Percentiles rank a stretch among this genome's conserved stretches.
phyloP scores from a whole-genome alignment of 2,329 filamentous ascomycete species.

The Aspergillus sergii region DNA sequence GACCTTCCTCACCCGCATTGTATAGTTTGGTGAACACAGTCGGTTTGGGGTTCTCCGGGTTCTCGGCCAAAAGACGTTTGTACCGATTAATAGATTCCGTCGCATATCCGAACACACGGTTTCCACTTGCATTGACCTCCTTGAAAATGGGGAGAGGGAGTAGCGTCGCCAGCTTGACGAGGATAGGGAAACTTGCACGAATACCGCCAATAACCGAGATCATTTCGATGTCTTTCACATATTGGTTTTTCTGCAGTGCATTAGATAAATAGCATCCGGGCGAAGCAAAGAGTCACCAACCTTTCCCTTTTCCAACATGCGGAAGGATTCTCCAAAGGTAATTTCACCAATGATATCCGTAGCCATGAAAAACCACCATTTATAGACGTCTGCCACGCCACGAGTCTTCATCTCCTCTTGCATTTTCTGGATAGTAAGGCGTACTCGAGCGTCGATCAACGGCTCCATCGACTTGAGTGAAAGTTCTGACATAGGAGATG shows the following conservation, averaged over 20 bases:
- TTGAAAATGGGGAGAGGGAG: slow-evolving; percentile 30
- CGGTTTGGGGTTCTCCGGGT: slow-evolving; percentile 21
- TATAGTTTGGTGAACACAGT: slow-evolving; percentile 34
- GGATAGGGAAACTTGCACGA: slow-evolving; percentile 27
- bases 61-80: slow-evolving; percentile 18
- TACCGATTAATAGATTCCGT: slow-evolving; percentile 29
- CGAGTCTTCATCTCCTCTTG: slow-evolving; percentile 43
- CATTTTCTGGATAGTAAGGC: slow-evolving; percentile 49
- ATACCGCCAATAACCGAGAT: slow-evolving; percentile 21
- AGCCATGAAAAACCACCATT: slow-evolving; percentile 59
- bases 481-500: slow-evolving; percentile 47
- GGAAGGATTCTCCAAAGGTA: slow-evolving; percentile 58
- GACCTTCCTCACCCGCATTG: slow-evolving; percentile 24
- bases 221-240: slow-evolving; percentile 42
- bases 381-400: slow-evolving; percentile 50
- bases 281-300: slow-evolving; percentile 29
- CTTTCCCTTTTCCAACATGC: slow-evolving; percentile 53
- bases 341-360: slow-evolving; percentile 59
- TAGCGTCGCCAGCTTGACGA: slow-evolving; percentile 21
- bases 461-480: slow-evolving; percentile 39
- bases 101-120: slow-evolving; percentile 28
- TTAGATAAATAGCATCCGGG: not conserved
- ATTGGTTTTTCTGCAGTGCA: slow-evolving; percentile 42
- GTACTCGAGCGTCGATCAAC: slow-evolving; percentile 40
- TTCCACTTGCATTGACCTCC: slow-evolving; percentile 17